These are phyloP conservation scores for Coemansia sp. DNA, from an alignment of 192 early-diverging fungal genomes.

Conservation along the genomic window DNA sequence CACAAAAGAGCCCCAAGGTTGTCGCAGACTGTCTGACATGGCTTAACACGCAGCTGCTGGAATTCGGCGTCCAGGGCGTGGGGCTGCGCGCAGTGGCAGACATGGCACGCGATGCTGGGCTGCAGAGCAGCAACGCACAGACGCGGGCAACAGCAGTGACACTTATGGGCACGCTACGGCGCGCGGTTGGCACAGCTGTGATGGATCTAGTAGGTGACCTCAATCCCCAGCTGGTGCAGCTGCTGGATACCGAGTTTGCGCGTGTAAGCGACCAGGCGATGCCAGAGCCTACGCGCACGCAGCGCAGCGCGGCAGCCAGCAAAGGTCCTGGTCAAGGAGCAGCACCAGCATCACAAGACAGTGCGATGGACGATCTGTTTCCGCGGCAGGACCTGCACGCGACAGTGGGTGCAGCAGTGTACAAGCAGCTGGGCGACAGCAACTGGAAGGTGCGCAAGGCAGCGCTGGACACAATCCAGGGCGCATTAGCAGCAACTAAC, in stretches of 20 bases:
- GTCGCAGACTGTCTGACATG: slow-evolving; percentile 84
- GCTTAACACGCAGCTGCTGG: slow-evolving; percentile 81
- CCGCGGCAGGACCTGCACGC: slow-evolving; percentile 80
- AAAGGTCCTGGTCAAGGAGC: slow-evolving; percentile 4
- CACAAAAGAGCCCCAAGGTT: slow-evolving; percentile 87
- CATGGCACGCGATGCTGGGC: slow-evolving; percentile 70
- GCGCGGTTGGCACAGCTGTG: slow-evolving; percentile 82
- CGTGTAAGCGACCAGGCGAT: slow-evolving; percentile 68
- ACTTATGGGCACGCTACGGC: slow-evolving; percentile 78
- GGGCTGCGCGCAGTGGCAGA: slow-evolving; percentile 77
- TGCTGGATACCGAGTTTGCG: slow-evolving; percentile 91
- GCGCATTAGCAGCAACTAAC: slow-evolving; percentile 73
- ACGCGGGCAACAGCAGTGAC: slow-evolving; percentile 79
- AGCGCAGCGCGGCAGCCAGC: slow-evolving; percentile 16
- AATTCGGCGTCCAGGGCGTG: slow-evolving; percentile 87
- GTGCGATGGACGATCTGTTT: slow-evolving; percentile 80
- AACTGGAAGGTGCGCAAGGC: slow-evolving; percentile 96
- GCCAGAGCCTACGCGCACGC: slow-evolving; percentile 49
- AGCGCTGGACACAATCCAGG: slow-evolving; percentile 78
- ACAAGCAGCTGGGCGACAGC: slow-evolving; percentile 62
- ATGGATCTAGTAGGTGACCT: slow-evolving; percentile 84
- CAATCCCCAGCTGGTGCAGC: slow-evolving; percentile 74
- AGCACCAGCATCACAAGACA: slow-evolving; percentile 26
- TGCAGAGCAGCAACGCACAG: slow-evolving; percentile 82
- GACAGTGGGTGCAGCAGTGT: slow-evolving; percentile 60